Percentiles rank a stretch among this genome's conserved stretches.
Evolutionary conservation across 306 rosid genomes (phyloP).

Genomic region (Prunus fruticosa): DNA sequence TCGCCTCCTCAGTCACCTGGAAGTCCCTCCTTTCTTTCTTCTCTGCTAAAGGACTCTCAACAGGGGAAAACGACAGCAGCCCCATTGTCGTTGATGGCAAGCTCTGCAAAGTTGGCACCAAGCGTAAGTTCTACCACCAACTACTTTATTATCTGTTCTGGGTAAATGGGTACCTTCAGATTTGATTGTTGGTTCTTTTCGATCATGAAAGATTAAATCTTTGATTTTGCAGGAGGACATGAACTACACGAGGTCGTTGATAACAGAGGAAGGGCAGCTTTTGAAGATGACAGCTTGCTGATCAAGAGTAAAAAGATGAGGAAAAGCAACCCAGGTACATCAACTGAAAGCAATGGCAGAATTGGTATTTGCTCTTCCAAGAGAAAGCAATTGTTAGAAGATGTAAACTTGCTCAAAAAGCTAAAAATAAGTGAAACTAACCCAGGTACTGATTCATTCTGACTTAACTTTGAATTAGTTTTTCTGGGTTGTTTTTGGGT

Average conservation of each 20-base stretch:
- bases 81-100: slow-evolving; percentile 63
- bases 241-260: slow-evolving; percentile 22
- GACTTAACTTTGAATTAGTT: not conserved
- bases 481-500: not conserved
- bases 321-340: slow-evolving; percentile 8
- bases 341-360: not conserved
- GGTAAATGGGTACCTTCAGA: not conserved
- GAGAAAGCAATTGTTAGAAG: slow-evolving; percentile 58
- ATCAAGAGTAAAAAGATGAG: slow-evolving; percentile 51
- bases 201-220: not conserved
- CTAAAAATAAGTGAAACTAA: slow-evolving; percentile 55
- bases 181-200: slow-evolving; percentile 6
- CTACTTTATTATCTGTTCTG: not conserved
- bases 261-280: slow-evolving; percentile 15
- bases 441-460: slow-evolving; percentile 33
- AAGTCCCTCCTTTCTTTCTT: slow-evolving; percentile 71
- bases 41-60: slow-evolving; percentile 54
- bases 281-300: slow-evolving; percentile 32
- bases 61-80: slow-evolving; percentile 33
- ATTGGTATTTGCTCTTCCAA: slow-evolving; percentile 36
- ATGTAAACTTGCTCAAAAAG: slow-evolving; percentile 52
- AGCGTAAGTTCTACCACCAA: slow-evolving; percentile 36
- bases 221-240: slow-evolving; percentile 42
- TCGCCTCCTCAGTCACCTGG: slow-evolving; percentile 78
- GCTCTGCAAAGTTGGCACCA: slow-evolving; percentile 46